A percentile compares a stretch with the other conserved stretches of the same genome.
Conservation (phyloP, 495 filamentous ascomycete genomes). For the Sordaria brevicollis region DNA sequence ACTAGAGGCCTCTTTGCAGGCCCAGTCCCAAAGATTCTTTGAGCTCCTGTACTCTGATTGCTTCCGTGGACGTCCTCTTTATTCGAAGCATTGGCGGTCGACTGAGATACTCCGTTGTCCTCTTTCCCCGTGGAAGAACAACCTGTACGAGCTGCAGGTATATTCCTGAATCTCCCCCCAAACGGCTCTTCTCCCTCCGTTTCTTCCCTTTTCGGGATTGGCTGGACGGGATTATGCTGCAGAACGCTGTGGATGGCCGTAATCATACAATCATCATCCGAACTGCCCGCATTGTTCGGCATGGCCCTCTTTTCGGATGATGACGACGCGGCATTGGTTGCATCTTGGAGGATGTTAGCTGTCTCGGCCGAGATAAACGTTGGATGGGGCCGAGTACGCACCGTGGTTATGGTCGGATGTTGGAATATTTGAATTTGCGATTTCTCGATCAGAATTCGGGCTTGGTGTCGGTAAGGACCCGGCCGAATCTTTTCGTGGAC, state of each 20-base stretch:
- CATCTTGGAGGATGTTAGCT: background rate
- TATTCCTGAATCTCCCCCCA: background rate
- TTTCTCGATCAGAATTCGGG: background rate
- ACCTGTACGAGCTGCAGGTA: background rate
- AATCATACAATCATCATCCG: background rate
- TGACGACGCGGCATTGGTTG: background rate
- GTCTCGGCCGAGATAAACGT: background rate
- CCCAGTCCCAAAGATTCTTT: background rate
- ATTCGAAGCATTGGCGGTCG: background rate
- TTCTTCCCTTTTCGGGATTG: background rate
- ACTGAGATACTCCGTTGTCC: background rate
- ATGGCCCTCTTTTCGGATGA: background rate
- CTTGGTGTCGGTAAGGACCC: background rate
- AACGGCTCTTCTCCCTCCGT: background rate
- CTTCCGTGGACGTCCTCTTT: background rate
- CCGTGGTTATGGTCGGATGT: background rate
- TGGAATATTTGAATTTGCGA: background rate
- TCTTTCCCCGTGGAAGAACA: background rate
- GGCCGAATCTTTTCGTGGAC: background rate
- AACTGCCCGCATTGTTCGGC: background rate
- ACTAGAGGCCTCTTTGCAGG: background rate
- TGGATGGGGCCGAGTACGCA: background rate
- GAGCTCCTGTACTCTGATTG: background rate
- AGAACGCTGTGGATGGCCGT: background rate
- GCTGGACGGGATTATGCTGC: background rate